Percentiles rank a stretch among this genome's conserved stretches.
Conservation (phyloP, 805 yeast species). For the Maudiozyma bulderi region DNA sequence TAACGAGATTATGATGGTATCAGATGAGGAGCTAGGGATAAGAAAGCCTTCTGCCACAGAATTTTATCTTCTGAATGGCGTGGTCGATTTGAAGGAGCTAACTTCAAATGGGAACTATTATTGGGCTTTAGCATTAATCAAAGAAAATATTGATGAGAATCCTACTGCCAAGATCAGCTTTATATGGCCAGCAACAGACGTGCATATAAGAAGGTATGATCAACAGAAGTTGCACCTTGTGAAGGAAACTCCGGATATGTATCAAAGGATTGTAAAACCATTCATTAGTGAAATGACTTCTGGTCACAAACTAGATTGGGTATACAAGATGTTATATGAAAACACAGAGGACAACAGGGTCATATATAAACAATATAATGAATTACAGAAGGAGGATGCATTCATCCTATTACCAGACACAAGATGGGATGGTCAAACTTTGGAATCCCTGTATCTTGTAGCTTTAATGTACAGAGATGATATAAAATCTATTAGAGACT, state of each 20-base stretch:
- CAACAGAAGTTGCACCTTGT: slow-evolving; percentile 52
- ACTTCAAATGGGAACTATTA: slow-evolving; percentile 74
- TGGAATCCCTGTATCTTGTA: slow-evolving; percentile 66
- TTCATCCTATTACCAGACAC: slow-evolving; percentile 84
- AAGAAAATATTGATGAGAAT: slow-evolving; percentile 33
- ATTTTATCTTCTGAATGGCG: slow-evolving; percentile 23
- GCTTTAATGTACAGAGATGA: slow-evolving; percentile 64
- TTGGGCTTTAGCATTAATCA: slow-evolving; percentile 59
- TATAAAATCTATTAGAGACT: slow-evolving; percentile 67
- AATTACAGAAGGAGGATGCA: slow-evolving; percentile 46
- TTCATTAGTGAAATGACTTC: slow-evolving; percentile 61
- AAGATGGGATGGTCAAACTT: slow-evolving; percentile 84
- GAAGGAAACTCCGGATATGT: slow-evolving; percentile 73
- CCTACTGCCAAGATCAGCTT: slow-evolving; percentile 67
- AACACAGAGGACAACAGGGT: slow-evolving; percentile 82
- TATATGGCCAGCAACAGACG: slow-evolving; percentile 81
- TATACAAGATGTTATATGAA: slow-evolving; percentile 66
- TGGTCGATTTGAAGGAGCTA: slow-evolving; percentile 29
- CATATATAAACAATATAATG: slow-evolving; percentile 45
- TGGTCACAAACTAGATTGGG: slow-evolving; percentile 84
- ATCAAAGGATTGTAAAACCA: slow-evolving; percentile 53
- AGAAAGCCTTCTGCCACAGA: slow-evolving; percentile 21
- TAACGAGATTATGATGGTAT: background rate
- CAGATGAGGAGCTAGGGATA: slow-evolving; percentile 9
- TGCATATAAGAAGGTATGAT: slow-evolving; percentile 72